Conservation (phyloP, 495 filamentous ascomycete species). For the Aspergillus homomorphus region DNA sequence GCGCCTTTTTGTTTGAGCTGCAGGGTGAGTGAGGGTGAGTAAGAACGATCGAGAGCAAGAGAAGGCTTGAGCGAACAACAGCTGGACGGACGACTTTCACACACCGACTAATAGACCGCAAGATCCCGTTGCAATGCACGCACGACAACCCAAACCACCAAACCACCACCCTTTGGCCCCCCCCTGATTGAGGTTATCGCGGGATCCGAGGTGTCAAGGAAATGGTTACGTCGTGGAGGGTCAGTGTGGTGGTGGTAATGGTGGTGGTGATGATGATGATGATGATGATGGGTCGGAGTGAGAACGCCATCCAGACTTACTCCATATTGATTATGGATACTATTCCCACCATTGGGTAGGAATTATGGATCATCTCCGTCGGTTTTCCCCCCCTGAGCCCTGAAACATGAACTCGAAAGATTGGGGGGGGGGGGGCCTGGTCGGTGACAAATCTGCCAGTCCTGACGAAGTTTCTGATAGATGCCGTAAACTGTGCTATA, state of each 20-base stretch:
- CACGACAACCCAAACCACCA: conserved; percentile 14
- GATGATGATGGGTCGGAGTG: not conserved
- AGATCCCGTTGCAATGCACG: conserved; percentile 18
- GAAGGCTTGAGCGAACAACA: conserved; percentile 8
- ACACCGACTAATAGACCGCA: conserved; percentile 12
- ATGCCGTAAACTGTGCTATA: not conserved
- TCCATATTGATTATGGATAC: not conserved
- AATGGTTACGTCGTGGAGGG: not conserved
- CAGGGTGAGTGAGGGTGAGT: not conserved
- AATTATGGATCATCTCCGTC: not conserved
- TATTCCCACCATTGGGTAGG: conserved; percentile 1
- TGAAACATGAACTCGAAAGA: conserved; percentile 8
- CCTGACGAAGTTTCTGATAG: conserved; percentile 1
- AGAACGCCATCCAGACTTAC: not conserved
- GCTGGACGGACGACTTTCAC: not conserved
- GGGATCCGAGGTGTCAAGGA: not conserved
- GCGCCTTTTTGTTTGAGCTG: conserved; percentile 1
- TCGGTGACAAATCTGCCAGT: not conserved
- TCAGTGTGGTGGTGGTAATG: not conserved
- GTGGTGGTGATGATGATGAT: not conserved
- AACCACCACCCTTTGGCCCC: not conserved
- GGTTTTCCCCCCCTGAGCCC: not conserved
- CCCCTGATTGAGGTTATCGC: not conserved
- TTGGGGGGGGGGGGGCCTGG: not conserved
- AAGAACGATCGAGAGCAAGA: not conserved